Evolutionary conservation across 2,329 filamentous ascomycete species (phyloP).

Genomic region (Colletotrichum destructivum): DNA sequence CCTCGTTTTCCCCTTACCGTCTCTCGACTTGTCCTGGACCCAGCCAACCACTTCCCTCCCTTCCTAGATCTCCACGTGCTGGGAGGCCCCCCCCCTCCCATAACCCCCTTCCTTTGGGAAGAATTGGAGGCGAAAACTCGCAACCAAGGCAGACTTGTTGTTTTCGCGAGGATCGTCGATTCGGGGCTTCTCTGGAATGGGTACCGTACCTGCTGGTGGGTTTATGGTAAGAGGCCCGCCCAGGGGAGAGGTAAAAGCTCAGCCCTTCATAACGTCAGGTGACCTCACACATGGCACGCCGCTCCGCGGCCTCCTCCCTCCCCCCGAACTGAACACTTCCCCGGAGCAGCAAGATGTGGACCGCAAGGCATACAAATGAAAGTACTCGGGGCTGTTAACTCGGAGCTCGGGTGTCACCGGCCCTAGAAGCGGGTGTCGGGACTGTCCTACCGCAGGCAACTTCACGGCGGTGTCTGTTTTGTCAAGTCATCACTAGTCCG

Average conservation of each 20-base stretch:
- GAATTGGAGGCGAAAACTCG: not conserved
- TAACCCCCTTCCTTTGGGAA: too few species aligned
- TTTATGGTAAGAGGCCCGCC: too few species aligned
- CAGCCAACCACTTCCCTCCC: too few species aligned
- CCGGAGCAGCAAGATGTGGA: not conserved
- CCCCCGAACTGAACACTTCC: not conserved
- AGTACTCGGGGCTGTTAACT: not conserved
- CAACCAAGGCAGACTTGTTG: conserved; percentile 3
- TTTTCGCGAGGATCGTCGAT: conserved; percentile 5
- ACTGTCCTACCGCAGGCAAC: not conserved
- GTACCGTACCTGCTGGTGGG: too few species aligned
- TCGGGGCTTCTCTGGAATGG: not conserved
- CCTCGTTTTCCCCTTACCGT: not conserved
- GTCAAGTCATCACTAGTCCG: not conserved
- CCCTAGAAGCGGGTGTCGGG: not conserved
- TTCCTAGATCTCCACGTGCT: conserved; percentile 11
- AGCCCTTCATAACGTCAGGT: conserved; percentile 9
- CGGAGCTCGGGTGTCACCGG: not conserved
- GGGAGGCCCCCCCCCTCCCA: conserved; percentile 8
- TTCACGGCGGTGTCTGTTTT: not conserved
- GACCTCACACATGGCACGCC: conserved; percentile 1
- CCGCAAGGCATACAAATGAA: not conserved
- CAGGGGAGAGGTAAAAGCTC: conserved; percentile 3
- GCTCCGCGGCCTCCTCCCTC: not conserved
- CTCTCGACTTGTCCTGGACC: not conserved